A percentile compares a stretch with the other conserved stretches of the same genome.
Conservation (phyloP, 2,329 filamentous ascomycete species). For the Sporothrix sp. region DNA sequence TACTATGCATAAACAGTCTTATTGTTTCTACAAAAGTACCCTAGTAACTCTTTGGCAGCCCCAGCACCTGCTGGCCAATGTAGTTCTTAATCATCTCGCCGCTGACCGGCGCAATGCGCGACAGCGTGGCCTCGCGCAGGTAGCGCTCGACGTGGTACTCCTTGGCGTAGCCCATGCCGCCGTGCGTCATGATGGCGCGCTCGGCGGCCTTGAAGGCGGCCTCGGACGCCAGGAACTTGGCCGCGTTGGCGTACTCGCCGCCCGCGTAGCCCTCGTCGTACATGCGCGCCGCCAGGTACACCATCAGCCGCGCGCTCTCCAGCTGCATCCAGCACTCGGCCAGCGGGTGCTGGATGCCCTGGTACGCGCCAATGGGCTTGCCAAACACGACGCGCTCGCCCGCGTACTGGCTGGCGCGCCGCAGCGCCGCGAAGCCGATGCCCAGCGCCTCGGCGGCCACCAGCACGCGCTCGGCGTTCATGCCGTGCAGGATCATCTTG, state of each 20-base stretch:
- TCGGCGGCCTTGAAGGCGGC: slow-evolving; percentile 54
- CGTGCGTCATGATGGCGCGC: slow-evolving; percentile 47
- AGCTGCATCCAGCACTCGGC: slow-evolving; percentile 56
- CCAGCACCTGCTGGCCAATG: slow-evolving; percentile 57
- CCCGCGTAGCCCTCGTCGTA: slow-evolving; percentile 36
- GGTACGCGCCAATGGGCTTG: slow-evolving; percentile 55
- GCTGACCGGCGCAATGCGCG: slow-evolving; percentile 54
- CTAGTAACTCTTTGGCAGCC: slow-evolving; percentile 57
- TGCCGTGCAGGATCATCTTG: slow-evolving; percentile 66
- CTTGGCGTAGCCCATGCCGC: slow-evolving; percentile 55
- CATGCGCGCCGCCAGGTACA: slow-evolving; percentile 54
- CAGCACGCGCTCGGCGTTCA: slow-evolving; percentile 70
- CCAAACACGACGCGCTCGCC: slow-evolving; percentile 55
- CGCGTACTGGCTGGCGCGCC: slow-evolving; percentile 55
- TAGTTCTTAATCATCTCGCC: slow-evolving; percentile 71
- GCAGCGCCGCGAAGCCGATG: slow-evolving; percentile 61
- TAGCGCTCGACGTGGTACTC: slow-evolving; percentile 59
- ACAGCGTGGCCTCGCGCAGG: slow-evolving; percentile 53
- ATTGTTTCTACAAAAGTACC: no score
- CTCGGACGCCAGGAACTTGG: slow-evolving; percentile 61
- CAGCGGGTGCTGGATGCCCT: slow-evolving; percentile 55
- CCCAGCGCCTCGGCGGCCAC: slow-evolving; percentile 72
- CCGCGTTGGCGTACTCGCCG: slow-evolving; percentile 42
- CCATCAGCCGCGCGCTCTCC: slow-evolving; percentile 54
- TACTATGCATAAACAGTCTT: no score